Percentiles rank a stretch among this genome's conserved stretches.
Conservation (phyloP, 805 yeast species). For the Kuraishia capsulata region DNA sequence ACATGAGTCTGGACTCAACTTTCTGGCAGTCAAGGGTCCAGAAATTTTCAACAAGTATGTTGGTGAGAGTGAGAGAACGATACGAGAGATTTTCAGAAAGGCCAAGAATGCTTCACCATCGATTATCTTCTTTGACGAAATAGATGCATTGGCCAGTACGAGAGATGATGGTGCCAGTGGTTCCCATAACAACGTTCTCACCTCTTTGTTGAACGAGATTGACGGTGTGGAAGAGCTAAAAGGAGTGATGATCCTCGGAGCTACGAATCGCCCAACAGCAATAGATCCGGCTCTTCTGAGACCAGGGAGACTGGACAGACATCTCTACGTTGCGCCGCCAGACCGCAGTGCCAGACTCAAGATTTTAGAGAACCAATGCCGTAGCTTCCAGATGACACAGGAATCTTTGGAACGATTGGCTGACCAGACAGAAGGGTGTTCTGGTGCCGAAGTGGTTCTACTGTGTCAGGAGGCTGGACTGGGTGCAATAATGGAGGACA, state of each 20-base stretch:
- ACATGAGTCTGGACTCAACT: slow-evolving; percentile 89
- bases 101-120: slow-evolving; percentile 94
- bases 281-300: slow-evolving; percentile 89
- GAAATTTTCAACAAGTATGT: slow-evolving; percentile 90
- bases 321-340: slow-evolving; percentile 90
- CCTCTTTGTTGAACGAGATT: slow-evolving; percentile 86
- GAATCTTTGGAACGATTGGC: slow-evolving; percentile 41
- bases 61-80: slow-evolving; percentile 92
- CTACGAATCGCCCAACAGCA: slow-evolving; percentile 91
- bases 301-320: slow-evolving; percentile 93
- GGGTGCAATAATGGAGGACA: slow-evolving; percentile 81
- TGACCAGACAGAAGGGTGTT: slow-evolving; percentile 71
- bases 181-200: slow-evolving; percentile 77
- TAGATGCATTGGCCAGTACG: slow-evolving; percentile 83
- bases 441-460: slow-evolving; percentile 93
- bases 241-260: slow-evolving; percentile 92
- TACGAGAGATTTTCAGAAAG: slow-evolving; percentile 84
- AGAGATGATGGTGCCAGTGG: slow-evolving; percentile 53
- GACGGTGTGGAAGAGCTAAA: slow-evolving; percentile 95
- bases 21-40: slow-evolving; percentile 94
- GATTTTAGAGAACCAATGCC: slow-evolving; percentile 63
- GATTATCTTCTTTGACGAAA: slow-evolving; percentile 92
- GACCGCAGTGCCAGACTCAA: slow-evolving; percentile 72
- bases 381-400: slow-evolving; percentile 45
- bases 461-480: slow-evolving; percentile 94